A percentile compares a stretch with the other conserved stretches of the same genome.
phyloP scores from a whole-genome alignment of 2,329 filamentous ascomycete genomes.

The Aspergillus pseudoviridinutans region DNA sequence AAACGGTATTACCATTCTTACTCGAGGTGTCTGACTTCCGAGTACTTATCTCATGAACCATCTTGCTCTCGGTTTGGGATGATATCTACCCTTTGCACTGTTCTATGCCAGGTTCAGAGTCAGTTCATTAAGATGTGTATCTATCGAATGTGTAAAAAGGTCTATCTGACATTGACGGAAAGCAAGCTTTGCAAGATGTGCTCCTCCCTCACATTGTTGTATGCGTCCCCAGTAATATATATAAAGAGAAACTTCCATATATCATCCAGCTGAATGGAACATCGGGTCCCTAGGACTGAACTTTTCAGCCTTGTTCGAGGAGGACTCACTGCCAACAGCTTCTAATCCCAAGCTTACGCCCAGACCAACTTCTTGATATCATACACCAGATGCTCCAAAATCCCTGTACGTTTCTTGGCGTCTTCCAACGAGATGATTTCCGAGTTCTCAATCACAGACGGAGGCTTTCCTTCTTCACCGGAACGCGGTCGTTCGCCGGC shows the following conservation, averaged over 20 bases:
- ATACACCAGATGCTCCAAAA: slow-evolving; percentile 83
- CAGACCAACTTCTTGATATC: slow-evolving; percentile 92
- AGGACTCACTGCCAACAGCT: background rate
- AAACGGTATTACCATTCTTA: too few relatives aligned
- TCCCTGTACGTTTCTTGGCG: slow-evolving; percentile 79
- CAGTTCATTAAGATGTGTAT: background rate
- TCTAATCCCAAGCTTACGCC: slow-evolving; percentile 44
- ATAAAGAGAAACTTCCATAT: background rate
- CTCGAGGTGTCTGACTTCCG: too few relatives aligned
- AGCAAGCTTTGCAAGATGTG: background rate
- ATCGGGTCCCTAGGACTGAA: background rate
- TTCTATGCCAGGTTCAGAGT: background rate
- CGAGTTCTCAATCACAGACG: slow-evolving; percentile 48
- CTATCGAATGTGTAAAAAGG: background rate
- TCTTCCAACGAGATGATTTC: slow-evolving; percentile 82
- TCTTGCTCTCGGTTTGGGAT: background rate
- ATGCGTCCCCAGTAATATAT: background rate
- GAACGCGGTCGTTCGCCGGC: slow-evolving; percentile 41
- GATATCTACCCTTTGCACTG: background rate
- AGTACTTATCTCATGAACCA: too few relatives aligned
- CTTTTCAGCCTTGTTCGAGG: background rate
- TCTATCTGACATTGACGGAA: background rate
- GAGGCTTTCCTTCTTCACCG: slow-evolving; percentile 14
- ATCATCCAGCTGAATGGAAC: background rate
- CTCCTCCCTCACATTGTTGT: background rate